Evolutionary conservation across 768 basidiomycete genomes (phyloP), one percentile per base, ranked within the genome.

Genomic region (Hygrophorus russula): DNA sequence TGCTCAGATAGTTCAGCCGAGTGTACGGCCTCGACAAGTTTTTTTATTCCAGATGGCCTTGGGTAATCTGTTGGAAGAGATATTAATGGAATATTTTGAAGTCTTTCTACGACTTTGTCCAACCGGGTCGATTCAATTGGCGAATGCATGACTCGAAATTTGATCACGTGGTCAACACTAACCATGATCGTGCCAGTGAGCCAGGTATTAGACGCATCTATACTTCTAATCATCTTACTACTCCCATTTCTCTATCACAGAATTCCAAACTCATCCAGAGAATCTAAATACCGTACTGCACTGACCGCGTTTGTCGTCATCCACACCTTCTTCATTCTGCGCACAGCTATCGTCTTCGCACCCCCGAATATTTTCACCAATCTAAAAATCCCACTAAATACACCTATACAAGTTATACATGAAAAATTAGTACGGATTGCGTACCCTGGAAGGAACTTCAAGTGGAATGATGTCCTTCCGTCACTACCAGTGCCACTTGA

Each of bases 31-130:
- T 97, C 94, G 56, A 99, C 81, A 14, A 91, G 68, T 53, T 78
- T 84, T 60, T 78, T 74, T 13, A 76, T 64, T 13, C 74, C 79
- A 5, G 80, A 68, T 20, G 87, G 82, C 44, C 93, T 70, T 2
- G 94, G 93, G 59, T 96, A 99, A 62, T 98, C 96, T 0, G 94
- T 94, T 0, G 96, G 94, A 27, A 99, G 67, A 5, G 89, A 88
- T 51, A 98, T 82, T 3, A 85, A 82, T 1, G 96, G 93, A 2
- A 93, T 62, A 55, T 82, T 82, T 58, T 82, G 80, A 15, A 98
- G 68, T 50, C 84, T 69, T 17, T 69, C 60, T 12, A 82, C 52
- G 17, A 82, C 78, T 51, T 82, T 69, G 17, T 64, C 60, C 11
- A 85, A 68, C 37, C 70, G 66, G 14, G 38, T 37, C 12, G 28